phyloP scores from a whole-genome alignment of 768 basidiomycete genomes.

The Vishniacozyma victoriae region DNA sequence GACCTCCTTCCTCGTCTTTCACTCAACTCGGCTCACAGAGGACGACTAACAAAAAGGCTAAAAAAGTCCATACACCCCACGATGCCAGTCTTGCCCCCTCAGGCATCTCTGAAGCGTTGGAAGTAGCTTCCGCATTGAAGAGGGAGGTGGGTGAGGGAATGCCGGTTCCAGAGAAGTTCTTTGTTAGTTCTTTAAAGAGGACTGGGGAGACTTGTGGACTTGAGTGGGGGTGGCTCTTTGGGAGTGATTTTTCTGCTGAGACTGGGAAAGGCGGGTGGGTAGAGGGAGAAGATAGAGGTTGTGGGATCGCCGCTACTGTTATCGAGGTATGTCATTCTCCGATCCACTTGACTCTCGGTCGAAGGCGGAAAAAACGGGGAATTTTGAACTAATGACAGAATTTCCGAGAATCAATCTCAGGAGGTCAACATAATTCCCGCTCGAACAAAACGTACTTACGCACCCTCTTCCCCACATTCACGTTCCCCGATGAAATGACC shows the following conservation, averaged over 20 bases:
- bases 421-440: conserved; percentile 18
- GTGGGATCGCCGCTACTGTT: conserved; percentile 16
- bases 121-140: conserved; percentile 10
- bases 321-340: conserved; percentile 21
- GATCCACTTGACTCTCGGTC: not conserved
- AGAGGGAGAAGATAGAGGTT: not conserved
- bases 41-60: not conserved
- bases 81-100: conserved; percentile 21
- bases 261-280: not conserved
- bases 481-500: conserved; percentile 7
- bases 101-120: conserved; percentile 15
- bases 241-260: not conserved
- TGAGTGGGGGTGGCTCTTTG: conserved; percentile 24
- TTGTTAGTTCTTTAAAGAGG: conserved; percentile 16
- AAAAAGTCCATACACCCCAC: conserved; percentile 2
- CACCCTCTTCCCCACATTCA: conserved; percentile 15
- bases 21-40: not conserved
- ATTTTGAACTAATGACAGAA: conserved; percentile 14
- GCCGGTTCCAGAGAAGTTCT: conserved; percentile 20
- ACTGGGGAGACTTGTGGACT: conserved; percentile 22
- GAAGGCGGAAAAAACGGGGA: not conserved
- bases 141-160: conserved; percentile 13
- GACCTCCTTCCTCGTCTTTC: not conserved
- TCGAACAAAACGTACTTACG: conserved; percentile 2
- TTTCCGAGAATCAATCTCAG: conserved; percentile 28